phyloP scores from a whole-genome alignment of 805 yeast species.

The Suhomyces kilbournensis region DNA sequence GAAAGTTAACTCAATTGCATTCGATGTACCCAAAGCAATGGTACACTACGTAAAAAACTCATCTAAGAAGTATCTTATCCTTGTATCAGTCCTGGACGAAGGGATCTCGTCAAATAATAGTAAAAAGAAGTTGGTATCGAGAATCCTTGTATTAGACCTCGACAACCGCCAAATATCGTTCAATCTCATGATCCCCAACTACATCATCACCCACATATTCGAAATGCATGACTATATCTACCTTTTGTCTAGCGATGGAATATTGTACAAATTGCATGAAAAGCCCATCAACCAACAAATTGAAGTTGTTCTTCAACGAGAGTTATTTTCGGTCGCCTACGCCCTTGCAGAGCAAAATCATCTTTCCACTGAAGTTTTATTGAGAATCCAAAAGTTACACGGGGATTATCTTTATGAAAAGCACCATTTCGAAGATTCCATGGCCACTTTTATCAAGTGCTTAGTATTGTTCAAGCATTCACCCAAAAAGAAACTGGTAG shows the following conservation, averaged over 20 bases:
- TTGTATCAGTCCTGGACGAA: slow-evolving; percentile 49
- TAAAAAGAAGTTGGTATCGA: slow-evolving; percentile 39
- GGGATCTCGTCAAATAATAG: slow-evolving; percentile 9
- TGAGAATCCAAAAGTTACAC: slow-evolving; percentile 41
- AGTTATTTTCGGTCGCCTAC: slow-evolving; percentile 70
- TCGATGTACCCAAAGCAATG: slow-evolving; percentile 56
- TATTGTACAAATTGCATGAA: slow-evolving; percentile 65
- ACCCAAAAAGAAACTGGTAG: neutral
- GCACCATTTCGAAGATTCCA: slow-evolving; percentile 65
- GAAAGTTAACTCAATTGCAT: slow-evolving; percentile 50
- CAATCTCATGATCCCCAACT: slow-evolving; percentile 62
- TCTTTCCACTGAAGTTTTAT: slow-evolving; percentile 26
- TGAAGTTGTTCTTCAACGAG: slow-evolving; percentile 63
- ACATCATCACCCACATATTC: slow-evolving; percentile 56
- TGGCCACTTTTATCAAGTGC: slow-evolving; percentile 64
- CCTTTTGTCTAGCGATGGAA: slow-evolving; percentile 71
- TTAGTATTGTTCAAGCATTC: slow-evolving; percentile 20
- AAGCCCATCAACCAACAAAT: slow-evolving; percentile 66
- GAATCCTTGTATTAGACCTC: slow-evolving; percentile 66
- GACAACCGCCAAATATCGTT: slow-evolving; percentile 67
- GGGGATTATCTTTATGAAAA: slow-evolving; percentile 72
- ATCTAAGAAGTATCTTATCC: slow-evolving; percentile 50
- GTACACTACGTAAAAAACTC: slow-evolving; percentile 38
- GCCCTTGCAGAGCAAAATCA: slow-evolving; percentile 51
- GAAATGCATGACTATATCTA: slow-evolving; percentile 54